A percentile compares a stretch with the other conserved stretches of the same genome.
Evolutionary conservation across 305 asterid species (phyloP).

Genomic region (Caryopteris hybrid): DNA sequence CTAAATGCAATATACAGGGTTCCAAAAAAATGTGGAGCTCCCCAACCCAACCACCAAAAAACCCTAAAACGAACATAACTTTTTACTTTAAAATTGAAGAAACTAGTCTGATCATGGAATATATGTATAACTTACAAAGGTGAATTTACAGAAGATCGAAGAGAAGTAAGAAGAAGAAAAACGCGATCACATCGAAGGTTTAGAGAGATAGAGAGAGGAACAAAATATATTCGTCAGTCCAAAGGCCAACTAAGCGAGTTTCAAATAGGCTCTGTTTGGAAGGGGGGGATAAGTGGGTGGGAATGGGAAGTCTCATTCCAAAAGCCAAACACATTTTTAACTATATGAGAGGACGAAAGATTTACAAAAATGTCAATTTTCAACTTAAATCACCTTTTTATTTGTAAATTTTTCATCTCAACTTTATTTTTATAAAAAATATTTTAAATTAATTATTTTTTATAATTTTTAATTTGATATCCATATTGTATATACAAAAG

Average conservation of each 20-base stretch:
- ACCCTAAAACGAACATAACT: slow-evolving; percentile 25
- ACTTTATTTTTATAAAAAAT: no score
- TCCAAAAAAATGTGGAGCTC: neutral
- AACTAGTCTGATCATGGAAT: neutral
- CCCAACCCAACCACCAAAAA: neutral
- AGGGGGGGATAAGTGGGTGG: neutral
- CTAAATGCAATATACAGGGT: slow-evolving; percentile 10
- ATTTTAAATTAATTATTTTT: no score
- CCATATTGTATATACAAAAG: no score
- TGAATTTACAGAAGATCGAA: slow-evolving; percentile 23
- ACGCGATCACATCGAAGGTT: slow-evolving; percentile 23
- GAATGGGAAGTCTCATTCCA: no score
- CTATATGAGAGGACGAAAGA: no score
- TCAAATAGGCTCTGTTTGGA: slow-evolving; percentile 22
- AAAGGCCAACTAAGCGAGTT: slow-evolving; percentile 24
- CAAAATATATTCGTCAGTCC: slow-evolving; percentile 8
- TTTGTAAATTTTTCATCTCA: no score
- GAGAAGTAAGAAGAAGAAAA: slow-evolving; percentile 18
- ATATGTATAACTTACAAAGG: slow-evolving; percentile 13
- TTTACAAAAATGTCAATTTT: no score
- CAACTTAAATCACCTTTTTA: no score
- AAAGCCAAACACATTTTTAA: no score
- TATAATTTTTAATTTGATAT: no score
- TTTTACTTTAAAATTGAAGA: slow-evolving; percentile 1
- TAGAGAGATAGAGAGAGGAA: slow-evolving; percentile 18